These are phyloP conservation scores for Trichothecium sympodiale DNA, from an alignment of 2,329 filamentous ascomycete species.

Conservation along the genomic window DNA sequence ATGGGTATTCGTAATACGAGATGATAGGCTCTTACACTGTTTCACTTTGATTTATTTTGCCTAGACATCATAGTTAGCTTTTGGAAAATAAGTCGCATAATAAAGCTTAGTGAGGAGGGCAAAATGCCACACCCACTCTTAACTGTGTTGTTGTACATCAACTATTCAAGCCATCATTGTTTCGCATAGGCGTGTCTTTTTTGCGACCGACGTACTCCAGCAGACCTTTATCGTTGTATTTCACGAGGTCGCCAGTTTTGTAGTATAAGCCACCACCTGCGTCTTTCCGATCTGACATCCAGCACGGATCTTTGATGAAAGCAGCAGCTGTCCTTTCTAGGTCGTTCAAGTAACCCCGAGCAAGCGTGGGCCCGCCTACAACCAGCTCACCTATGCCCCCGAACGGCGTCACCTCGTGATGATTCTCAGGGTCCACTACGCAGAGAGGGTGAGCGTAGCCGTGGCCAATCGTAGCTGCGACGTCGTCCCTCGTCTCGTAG, in stretches of 20 bases:
- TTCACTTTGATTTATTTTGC: too few relatives aligned
- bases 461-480: constrained; percentile 7
- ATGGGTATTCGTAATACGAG: too few relatives aligned
- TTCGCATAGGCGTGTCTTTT: too few relatives aligned
- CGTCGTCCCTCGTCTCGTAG: constrained; percentile 5
- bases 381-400: constrained; percentile 1
- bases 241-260: constrained; percentile 34
- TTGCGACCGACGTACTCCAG: constrained; percentile 38
- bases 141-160: too few relatives aligned
- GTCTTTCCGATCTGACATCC: constrained; percentile 1
- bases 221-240: constrained; percentile 27
- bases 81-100: too few relatives aligned
- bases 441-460: constrained; percentile 1
- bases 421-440: constrained; percentile 6
- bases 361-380: constrained; percentile 25
- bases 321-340: not conserved
- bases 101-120: too few relatives aligned
- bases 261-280: constrained; percentile 21
- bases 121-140: too few relatives aligned
- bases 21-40: too few relatives aligned
- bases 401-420: not conserved
- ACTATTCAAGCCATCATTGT: too few relatives aligned
- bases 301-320: constrained; percentile 4
- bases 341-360: constrained; percentile 20
- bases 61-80: too few relatives aligned